Evolutionary conservation across 202 grass and related monocot species (phyloP).

Genomic region (Schoenoplectus tabernaemontani): DNA sequence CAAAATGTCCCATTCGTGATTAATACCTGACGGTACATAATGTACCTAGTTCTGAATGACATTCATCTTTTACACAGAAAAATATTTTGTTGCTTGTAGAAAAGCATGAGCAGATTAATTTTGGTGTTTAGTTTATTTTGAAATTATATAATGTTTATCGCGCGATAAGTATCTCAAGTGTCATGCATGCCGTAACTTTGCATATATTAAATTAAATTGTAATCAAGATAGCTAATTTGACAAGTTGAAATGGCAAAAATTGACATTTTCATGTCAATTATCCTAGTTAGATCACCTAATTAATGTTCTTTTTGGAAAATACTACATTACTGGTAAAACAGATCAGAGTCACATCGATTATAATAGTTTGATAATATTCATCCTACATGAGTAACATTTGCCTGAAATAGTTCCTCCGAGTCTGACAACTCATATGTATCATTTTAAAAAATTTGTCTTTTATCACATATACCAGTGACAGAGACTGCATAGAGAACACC

Average conservation of each 20-base stretch:
- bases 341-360: not conserved
- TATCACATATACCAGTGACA: not conserved
- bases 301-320: not conserved
- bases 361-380: no score
- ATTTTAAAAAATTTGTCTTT: not conserved
- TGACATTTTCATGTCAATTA: no score
- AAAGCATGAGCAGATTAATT: not conserved
- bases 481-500: conserved; percentile 31
- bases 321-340: not conserved
- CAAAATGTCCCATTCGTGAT: no score
- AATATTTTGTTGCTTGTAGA: not conserved
- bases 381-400: no score
- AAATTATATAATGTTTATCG: not conserved
- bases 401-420: not conserved
- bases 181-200: not conserved
- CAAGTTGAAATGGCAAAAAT: no score
- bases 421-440: not conserved
- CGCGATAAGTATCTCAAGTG: no score
- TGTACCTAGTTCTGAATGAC: no score
- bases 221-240: no score
- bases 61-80: not conserved
- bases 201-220: no score
- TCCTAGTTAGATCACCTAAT: no score
- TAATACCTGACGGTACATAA: no score
- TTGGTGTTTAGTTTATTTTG: not conserved